A percentile compares a stretch with the other conserved stretches of the same genome.
These are phyloP conservation scores for Ramalina intermedia DNA, from an alignment of 495 filamentous ascomycete species.

Conservation along the genomic window DNA sequence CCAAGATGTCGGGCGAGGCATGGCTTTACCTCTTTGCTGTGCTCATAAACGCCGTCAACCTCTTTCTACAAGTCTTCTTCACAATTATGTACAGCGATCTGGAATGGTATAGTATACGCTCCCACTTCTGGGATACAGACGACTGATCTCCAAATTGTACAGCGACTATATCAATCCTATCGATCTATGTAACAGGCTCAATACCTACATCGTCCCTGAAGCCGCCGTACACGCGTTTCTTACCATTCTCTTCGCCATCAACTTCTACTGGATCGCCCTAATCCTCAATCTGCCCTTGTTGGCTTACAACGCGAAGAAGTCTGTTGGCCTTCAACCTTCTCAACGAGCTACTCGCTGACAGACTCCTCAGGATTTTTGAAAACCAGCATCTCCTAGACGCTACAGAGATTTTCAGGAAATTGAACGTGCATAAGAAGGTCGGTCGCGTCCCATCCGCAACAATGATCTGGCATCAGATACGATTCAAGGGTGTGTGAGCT, in stretches of 20 bases:
- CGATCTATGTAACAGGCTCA: constrained; percentile 99
- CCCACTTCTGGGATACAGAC: not conserved
- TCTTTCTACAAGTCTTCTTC: constrained; percentile 99
- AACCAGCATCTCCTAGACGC: constrained; percentile 95
- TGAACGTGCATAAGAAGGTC: constrained; percentile 99
- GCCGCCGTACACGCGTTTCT: constrained; percentile 92
- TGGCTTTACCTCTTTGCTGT: constrained; percentile 98
- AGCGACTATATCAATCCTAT: constrained; percentile 99
- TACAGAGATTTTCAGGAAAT: constrained; percentile 97
- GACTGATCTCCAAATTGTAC: constrained; percentile 14
- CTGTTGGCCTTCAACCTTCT: constrained; percentile 21
- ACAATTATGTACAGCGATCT: constrained; percentile 99
- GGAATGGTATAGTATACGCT: constrained; percentile 60
- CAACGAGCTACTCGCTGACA: constrained; percentile 14
- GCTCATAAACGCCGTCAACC: constrained; percentile 99
- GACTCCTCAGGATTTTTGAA: constrained; percentile 62
- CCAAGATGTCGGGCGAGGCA: constrained; percentile 87
- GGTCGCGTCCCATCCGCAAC: constrained; percentile 2
- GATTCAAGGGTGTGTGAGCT: not conserved
- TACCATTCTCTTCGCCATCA: constrained; percentile 89
- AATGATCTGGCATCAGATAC: not conserved
- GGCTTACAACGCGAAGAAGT: constrained; percentile 96
- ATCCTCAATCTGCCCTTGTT: constrained; percentile 85
- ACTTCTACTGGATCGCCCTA: constrained; percentile 95
- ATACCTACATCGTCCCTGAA: constrained; percentile 98